A percentile compares a stretch with the other conserved stretches of the same genome.
phyloP scores from a whole-genome alignment of 2,329 filamentous ascomycete species.

The Pseudogymnoascus sp. region DNA sequence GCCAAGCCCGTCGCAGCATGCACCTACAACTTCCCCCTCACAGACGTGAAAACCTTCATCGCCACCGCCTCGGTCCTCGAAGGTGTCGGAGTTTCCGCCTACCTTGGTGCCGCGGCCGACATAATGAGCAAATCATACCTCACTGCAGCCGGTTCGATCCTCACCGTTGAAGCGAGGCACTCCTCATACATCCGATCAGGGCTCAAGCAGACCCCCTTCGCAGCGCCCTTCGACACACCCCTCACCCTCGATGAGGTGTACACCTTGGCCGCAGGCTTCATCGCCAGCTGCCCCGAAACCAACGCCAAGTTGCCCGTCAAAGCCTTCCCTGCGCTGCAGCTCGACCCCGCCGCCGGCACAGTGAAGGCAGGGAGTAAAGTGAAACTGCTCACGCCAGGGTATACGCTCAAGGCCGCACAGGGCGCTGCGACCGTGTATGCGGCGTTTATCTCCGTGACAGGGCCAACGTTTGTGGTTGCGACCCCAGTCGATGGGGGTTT shows the following conservation, averaged over 20 bases:
- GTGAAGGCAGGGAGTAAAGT: conserved; percentile 20
- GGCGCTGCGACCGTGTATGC: conserved; percentile 26
- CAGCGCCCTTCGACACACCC: conserved; percentile 53
- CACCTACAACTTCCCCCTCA: conserved; percentile 48
- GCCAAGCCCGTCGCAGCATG: conserved; percentile 45
- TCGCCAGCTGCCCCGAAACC: conserved; percentile 45
- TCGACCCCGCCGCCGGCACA: conserved; percentile 21
- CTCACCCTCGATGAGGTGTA: conserved; percentile 52
- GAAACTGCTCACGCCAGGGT: conserved; percentile 23
- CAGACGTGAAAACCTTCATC: conserved; percentile 42
- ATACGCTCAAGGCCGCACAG: conserved; percentile 19
- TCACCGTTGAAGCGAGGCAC: conserved; percentile 59
- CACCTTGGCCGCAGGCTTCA: conserved; percentile 58
- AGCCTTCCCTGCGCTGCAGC: conserved; percentile 46
- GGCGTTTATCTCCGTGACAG: conserved; percentile 35
- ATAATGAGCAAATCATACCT: conserved; percentile 52
- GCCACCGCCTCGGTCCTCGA: conserved; percentile 47
- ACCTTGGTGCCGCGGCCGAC: conserved; percentile 53
- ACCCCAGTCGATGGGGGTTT: conserved; percentile 22
- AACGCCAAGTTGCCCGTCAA: conserved; percentile 51
- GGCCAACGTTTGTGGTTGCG: conserved; percentile 28
- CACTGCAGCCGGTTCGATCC: conserved; percentile 53
- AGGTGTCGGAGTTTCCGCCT: conserved; percentile 51
- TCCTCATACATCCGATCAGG: conserved; percentile 51
- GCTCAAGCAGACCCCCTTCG: conserved; percentile 44